Evolutionary conservation across 768 basidiomycete species (phyloP), one percentile per base, ranked within the genome.

Genomic region (Tulasnella sp.): DNA sequence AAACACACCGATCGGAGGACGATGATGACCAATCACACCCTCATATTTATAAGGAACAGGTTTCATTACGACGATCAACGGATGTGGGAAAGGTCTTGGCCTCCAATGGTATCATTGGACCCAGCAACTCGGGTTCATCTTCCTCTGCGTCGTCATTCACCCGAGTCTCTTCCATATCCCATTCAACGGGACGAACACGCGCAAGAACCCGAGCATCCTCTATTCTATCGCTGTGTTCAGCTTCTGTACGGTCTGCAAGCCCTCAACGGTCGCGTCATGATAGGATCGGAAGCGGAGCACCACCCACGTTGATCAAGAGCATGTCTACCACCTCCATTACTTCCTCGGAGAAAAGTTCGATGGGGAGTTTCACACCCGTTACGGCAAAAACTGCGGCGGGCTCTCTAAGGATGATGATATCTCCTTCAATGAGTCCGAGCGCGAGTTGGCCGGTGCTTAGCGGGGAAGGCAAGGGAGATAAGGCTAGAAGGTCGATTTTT

Each of bases 311-410:
- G n/a, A n/a, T n/a, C 3, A 51, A 51, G n/a, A 20, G 29, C 39
- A 28, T 19, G 25, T 16, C 49, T 9, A 31, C 49, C 0, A 15
- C 29, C 9, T 31, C 49, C 5, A 25, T 20, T 16, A 20, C 44
- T 6, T 40, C 19, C 40, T 10, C 49, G 8, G 49, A 51, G 7
- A 27, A 28, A 6, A 42, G 35, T 29, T 42, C 49, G 19, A 51
- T 51, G 49, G 49, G 49, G 4, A 28, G 31, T 8, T 51, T 51
- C 40, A 51, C 49, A 15, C 49, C 49, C 16, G 49, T 51, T 3
- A 42, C 49, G 28, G 49, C 49, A 13, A 51, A 51, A 29, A 51
- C 49, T n/a, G 49, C 49, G 39, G 19, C 49, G 39, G 39, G 37
- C 22, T 51, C 49, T 19, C 20, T 51, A n/a, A n/a, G n/a, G n/a